Conservation (phyloP, 345 rosid species). For the Syzygium oleosum region DNA sequence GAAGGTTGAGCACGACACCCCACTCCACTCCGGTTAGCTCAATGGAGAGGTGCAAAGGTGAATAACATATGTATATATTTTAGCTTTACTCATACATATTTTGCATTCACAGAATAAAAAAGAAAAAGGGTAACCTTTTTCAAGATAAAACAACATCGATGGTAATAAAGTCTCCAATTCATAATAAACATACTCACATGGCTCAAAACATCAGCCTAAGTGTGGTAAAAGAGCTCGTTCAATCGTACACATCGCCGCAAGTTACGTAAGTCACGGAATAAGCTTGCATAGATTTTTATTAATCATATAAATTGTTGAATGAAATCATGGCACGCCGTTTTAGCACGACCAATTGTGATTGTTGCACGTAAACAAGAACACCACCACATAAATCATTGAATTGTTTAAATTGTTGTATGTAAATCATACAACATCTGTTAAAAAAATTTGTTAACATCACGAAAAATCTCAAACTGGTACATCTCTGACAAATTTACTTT, state of each 20-base stretch:
- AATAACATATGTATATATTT: background rate
- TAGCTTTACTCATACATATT: background rate
- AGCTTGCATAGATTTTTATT: background rate
- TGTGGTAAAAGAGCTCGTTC: background rate
- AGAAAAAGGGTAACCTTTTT: background rate
- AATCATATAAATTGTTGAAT: background rate
- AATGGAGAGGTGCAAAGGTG: background rate
- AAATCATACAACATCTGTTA: background rate
- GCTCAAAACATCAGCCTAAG: background rate
- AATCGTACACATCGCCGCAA: background rate
- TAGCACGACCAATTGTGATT: background rate
- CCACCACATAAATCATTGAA: accelerated
- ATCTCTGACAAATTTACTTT: no score
- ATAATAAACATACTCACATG: background rate
- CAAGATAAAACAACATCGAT: background rate
- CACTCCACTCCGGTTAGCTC: accelerated
- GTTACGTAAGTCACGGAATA: background rate
- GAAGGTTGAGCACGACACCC: background rate
- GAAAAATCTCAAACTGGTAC: no score
- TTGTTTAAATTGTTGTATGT: background rate
- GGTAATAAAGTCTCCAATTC: background rate
- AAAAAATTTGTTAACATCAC: no score
- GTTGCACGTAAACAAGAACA: background rate
- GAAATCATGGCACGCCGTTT: background rate
- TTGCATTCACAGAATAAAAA: background rate